Conservation (phyloP, 306 rosid genomes). For the Argentina anserina region DNA sequence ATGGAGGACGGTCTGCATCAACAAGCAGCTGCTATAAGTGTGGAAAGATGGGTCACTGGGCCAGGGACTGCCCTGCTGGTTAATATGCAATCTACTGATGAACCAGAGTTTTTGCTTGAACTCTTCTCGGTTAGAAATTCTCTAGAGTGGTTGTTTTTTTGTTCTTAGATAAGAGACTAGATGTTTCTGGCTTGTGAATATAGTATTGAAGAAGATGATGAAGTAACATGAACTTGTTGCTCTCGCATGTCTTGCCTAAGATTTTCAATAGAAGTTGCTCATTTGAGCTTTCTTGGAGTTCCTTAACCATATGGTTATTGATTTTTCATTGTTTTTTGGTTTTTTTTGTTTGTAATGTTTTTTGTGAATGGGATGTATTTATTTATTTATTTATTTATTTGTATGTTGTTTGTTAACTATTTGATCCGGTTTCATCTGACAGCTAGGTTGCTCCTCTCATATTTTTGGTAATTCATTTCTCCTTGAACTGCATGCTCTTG, state of each 20-base stretch:
- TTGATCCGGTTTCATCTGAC: neutral
- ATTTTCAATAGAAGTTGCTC: neutral
- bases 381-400: neutral
- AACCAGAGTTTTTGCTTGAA: neutral
- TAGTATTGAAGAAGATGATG: neutral
- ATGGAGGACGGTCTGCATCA: constrained; percentile 28
- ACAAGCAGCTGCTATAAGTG: constrained; percentile 44
- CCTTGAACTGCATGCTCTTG: neutral
- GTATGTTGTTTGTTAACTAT: neutral
- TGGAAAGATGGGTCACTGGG: constrained; percentile 52
- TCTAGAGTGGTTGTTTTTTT: neutral
- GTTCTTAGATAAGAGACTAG: neutral
- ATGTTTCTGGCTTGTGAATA: neutral
- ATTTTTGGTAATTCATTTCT: neutral
- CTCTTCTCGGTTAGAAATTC: neutral
- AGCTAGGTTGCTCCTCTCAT: neutral
- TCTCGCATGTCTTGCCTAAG: neutral
- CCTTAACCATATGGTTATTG: neutral
- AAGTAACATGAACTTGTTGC: neutral
- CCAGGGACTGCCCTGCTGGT: constrained; percentile 40
- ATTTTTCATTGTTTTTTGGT: neutral
- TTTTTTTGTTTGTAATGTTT: neutral
- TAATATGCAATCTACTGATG: constrained; percentile 9
- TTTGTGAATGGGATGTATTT: neutral
- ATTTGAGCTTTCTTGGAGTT: neutral